Percentiles rank a stretch among this genome's conserved stretches.
These are phyloP conservation scores for Rhododendron ferrugineum DNA, from an alignment of 148 eudicot species.

Conservation along the genomic window DNA sequence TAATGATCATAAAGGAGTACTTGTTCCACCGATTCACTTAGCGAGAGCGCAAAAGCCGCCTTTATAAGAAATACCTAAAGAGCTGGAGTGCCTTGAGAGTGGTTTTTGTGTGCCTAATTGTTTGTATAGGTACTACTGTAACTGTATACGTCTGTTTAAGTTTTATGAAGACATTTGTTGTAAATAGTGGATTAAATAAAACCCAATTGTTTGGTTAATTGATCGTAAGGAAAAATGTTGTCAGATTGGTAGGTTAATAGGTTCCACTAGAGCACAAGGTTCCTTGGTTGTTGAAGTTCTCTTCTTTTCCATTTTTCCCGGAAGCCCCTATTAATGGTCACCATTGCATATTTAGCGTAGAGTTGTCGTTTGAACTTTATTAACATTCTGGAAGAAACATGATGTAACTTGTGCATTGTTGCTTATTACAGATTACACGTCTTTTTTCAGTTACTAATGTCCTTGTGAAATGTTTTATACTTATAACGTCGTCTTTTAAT, in stretches of 20 bases:
- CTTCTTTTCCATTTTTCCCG: neutral
- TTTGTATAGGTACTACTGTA: neutral
- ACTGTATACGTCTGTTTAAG: neutral
- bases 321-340: neutral
- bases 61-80: neutral
- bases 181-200: neutral
- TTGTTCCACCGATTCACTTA: neutral
- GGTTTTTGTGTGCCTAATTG: neutral
- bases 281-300: neutral
- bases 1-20: neutral
- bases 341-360: neutral
- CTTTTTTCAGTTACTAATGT: neutral
- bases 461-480: neutral
- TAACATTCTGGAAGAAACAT: neutral
- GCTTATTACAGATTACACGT: neutral
- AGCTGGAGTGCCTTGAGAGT: neutral
- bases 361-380: neutral
- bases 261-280: neutral
- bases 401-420: neutral
- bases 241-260: neutral
- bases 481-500: neutral
- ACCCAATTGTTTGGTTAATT: neutral
- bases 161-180: neutral
- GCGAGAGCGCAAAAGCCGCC: neutral
- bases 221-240: neutral